Base-by-base conservation (phyloP, 2,329 filamentous ascomycete genomes). In the Colletotrichum siamense region DNA sequence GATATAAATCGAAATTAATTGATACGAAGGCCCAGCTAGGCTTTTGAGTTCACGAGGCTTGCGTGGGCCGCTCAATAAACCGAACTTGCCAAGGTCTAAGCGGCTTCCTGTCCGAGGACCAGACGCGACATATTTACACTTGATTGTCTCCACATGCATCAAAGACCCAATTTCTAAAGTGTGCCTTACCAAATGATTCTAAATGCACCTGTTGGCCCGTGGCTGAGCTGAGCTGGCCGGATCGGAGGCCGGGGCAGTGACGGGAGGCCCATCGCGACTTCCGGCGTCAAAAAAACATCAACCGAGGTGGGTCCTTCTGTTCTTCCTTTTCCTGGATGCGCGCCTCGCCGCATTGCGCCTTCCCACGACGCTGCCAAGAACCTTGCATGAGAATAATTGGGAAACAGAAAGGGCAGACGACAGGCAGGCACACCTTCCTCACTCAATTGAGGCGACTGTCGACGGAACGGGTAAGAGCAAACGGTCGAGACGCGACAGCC, bases 91-190 rank as follows among this genome's bases (percentile, higher is more conserved):
- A 22, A 52, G 44, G 44, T 52, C 44, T 52, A 8, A 52, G n/a
- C 44, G n/a, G 44, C 44, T 52, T 22, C 3, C 44, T 22, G 44
- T 52, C n/a, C n/a, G 44, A 52, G 44, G 44, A 22, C 44, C n/a
- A n/a, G n/a, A n/a, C n/a, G n/a, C n/a, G n/a, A n/a, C n/a, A n/a
- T n/a, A 22, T 52, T 52, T 52, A 52, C 44, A 52, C 44, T 52
- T 52, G 6, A 52, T 2, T 5, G 44, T n/a, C n/a, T 22, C n/a
- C n/a, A 13, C 44, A 13, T 52, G 44, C 44, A 52, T 52, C 44
- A 4, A 49, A 3, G 2, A 49, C 44, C 2, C 2, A 0, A 22
- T 52, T 22, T 52, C 2, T 52, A 0, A 24, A 22, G 0, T 52
- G 4, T 22, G 44, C 44, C 44, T 13, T 1, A 13, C 44, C n/a